Conservation (phyloP, 805 yeast species). For the Cyberlindnera nakhonratchasimensis region DNA sequence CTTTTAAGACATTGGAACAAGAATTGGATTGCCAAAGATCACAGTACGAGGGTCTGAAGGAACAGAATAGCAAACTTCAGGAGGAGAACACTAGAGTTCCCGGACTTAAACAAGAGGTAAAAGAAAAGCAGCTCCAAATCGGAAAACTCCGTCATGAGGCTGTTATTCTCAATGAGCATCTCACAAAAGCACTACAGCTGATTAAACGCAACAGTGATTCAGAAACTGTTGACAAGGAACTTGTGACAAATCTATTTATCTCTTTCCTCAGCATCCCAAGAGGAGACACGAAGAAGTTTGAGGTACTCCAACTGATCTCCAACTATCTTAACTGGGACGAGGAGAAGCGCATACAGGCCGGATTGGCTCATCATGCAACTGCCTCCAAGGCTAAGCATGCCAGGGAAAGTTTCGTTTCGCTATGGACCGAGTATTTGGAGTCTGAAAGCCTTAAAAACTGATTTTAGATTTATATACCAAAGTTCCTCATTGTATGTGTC, state of each 20-base stretch:
- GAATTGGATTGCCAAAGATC: conserved; percentile 30
- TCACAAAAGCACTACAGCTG: conserved; percentile 87
- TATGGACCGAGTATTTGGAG: conserved; percentile 80
- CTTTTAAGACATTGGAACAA: conserved; percentile 14
- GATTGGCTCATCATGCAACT: conserved; percentile 43
- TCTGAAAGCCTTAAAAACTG: conserved; percentile 47
- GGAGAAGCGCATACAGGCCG: conserved; percentile 70
- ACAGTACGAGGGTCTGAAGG: conserved; percentile 25
- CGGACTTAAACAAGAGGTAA: conserved; percentile 50
- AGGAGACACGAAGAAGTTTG: conserved; percentile 92
- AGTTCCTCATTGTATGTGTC: not conserved
- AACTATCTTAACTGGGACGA: conserved; percentile 89
- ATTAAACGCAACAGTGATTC: conserved; percentile 74
- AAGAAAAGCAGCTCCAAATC: conserved; percentile 70
- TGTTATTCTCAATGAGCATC: conserved; percentile 86
- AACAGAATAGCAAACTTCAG: conserved; percentile 24
- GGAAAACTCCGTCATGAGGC: conserved; percentile 96
- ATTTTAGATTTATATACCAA: not conserved
- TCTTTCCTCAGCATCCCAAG: conserved; percentile 85
- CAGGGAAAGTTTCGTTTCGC: conserved; percentile 56
- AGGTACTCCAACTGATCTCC: conserved; percentile 80
- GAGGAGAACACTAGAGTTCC: conserved; percentile 24
- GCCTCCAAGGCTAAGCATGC: conserved; percentile 20
- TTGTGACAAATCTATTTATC: conserved; percentile 79
- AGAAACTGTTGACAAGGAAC: conserved; percentile 80